phyloP scores from a whole-genome alignment of 495 filamentous ascomycete genomes.

The Terfezia boudieri region DNA sequence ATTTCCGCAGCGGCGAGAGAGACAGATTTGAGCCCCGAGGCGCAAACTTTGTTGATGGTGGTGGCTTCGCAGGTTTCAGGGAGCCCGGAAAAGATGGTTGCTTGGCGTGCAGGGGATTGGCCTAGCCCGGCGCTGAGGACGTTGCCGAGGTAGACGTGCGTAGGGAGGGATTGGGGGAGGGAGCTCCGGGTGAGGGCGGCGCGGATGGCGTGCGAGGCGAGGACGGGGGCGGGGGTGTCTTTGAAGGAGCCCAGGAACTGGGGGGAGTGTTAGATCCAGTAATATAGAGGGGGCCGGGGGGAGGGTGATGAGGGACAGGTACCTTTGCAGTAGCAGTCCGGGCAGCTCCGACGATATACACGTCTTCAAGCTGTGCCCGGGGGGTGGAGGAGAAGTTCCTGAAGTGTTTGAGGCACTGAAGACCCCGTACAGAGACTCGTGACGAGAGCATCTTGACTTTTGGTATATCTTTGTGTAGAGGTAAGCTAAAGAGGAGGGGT shows the following conservation, averaged over 20 bases:
- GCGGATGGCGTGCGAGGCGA: constrained; percentile 74
- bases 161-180: constrained; percentile 52
- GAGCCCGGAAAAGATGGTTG: constrained; percentile 68
- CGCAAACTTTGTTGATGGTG: constrained; percentile 94
- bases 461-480: too few species aligned
- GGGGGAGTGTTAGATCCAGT: not conserved
- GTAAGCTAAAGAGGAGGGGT: too few species aligned
- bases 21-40: constrained; percentile 83
- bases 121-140: constrained; percentile 69
- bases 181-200: constrained; percentile 65
- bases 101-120: constrained; percentile 82
- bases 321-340: constrained; percentile 80
- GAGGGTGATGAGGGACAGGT: not conserved
- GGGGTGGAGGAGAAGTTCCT: constrained; percentile 47
- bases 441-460: not conserved
- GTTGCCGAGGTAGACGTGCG: constrained; percentile 91
- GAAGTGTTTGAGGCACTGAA: constrained; percentile 21
- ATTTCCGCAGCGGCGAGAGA: constrained; percentile 80
- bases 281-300: not conserved
- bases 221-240: constrained; percentile 58
- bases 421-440: not conserved
- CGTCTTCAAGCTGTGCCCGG: constrained; percentile 35
- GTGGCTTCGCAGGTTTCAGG: constrained; percentile 53
- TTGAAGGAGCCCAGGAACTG: constrained; percentile 86
- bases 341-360: constrained; percentile 72